phyloP scores from a whole-genome alignment of 441 rosid species.

The Pelargonium citronellum region DNA sequence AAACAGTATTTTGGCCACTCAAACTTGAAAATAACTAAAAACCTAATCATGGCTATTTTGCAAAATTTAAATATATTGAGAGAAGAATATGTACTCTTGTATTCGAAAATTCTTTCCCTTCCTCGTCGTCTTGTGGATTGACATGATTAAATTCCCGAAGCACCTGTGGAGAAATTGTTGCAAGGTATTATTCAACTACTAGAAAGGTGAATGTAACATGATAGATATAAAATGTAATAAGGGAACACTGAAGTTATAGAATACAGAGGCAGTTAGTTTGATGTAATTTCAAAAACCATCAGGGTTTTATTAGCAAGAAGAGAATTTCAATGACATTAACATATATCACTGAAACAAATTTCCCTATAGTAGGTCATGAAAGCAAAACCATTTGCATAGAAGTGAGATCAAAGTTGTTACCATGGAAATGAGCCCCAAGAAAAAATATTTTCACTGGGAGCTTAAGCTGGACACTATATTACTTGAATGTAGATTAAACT shows the following conservation, averaged over 20 bases:
- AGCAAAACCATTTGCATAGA: too few species aligned
- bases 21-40: neutral
- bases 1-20: neutral
- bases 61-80: neutral
- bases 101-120: constrained; percentile 72
- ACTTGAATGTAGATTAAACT: neutral
- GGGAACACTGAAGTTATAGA: neutral
- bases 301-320: neutral
- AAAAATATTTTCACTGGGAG: too few species aligned
- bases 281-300: neutral
- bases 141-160: constrained; percentile 98
- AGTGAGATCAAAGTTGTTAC: too few species aligned
- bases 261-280: neutral
- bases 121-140: constrained; percentile 93
- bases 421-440: too few species aligned
- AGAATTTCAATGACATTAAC: neutral
- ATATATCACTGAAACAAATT: too few species aligned
- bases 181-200: constrained; percentile 4
- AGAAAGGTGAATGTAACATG: neutral
- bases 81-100: constrained; percentile 46
- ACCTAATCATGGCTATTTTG: neutral
- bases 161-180: constrained; percentile 41
- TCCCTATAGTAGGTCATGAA: too few species aligned
- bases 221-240: neutral
- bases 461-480: neutral